Evolutionary conservation across 495 filamentous ascomycete genomes (phyloP), one percentile per base, ranked within the genome.

Genomic region (Terfezia claveryi): DNA sequence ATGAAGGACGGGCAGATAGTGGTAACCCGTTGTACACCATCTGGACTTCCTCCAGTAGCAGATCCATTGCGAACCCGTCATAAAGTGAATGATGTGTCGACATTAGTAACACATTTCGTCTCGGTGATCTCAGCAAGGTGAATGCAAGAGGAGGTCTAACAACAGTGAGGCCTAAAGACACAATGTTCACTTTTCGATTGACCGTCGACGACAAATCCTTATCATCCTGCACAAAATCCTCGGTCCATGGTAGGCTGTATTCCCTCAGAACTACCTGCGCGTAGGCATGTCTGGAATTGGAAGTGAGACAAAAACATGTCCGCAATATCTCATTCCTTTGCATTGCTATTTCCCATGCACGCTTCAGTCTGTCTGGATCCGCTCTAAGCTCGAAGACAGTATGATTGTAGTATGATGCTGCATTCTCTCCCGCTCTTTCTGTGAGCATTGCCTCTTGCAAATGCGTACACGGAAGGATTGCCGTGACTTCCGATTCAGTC

Each of bases 41-140:
- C 57, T 87, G 76, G 2, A 85, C 70, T 56, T 88, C 84, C 0
- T 77, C 62, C 3, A 88, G 68, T 0, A 92, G 67, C 16, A 73
- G 65, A 37, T 72, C 68, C 38, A 89, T 78, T 1, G 81, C 82
- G 32, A 78, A 73, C 17, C 81, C 85, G 66, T 92, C 85, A 61
- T 92, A 88, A 1, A 89, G 65, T 3, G 85, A 83, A 65, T 92
- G 85, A 61, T 89, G 85, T 56, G 86, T 83, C 0, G 74, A 80
- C 32, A 88, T 62, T 10, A 76, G 67, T 0, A 80, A 62, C 49
- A 51, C 66, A 52, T 38, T 58, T 38, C 37, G 49, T 27, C 36
- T 41, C 9, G 10, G 36, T 10, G 53, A 64, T 51, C 23, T 54
- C 38, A 55, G 67, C 54, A 58, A 57, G 12, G 59, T 58, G 49